phyloP scores from a whole-genome alignment of 495 filamentous ascomycete genomes.

The Mytilinidion resinicola region DNA sequence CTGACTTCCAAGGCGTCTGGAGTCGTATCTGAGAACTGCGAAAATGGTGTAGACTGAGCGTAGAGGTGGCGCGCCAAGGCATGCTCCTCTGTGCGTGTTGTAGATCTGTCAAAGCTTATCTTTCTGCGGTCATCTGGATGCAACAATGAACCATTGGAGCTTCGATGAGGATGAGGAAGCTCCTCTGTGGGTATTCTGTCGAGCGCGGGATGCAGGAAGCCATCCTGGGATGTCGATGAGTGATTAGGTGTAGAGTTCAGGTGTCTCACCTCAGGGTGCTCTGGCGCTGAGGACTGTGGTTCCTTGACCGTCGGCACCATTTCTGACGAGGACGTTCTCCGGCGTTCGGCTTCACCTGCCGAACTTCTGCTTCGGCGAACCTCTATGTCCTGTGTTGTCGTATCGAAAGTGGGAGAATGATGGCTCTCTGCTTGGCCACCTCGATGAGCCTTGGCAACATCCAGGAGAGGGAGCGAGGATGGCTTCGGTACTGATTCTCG shows the following conservation, averaged over 20 bases:
- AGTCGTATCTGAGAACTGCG: conserved; percentile 49
- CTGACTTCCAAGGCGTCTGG: conserved; percentile 53
- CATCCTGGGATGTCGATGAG: conserved; percentile 19
- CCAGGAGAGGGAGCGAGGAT: too few relatives aligned
- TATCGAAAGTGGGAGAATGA: neutral
- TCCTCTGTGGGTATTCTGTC: conserved; percentile 17
- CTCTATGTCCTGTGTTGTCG: neutral
- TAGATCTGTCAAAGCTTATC: conserved; percentile 24
- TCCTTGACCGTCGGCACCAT: conserved; percentile 3
- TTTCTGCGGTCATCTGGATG: conserved; percentile 18
- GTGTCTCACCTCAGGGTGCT: conserved; percentile 16
- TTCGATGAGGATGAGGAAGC: conserved; percentile 19
- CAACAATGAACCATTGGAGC: conserved; percentile 13
- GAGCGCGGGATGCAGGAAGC: conserved; percentile 3
- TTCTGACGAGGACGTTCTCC: conserved; percentile 8
- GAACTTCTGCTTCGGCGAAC: neutral
- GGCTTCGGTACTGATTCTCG: too few relatives aligned
- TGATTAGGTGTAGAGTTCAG: conserved; percentile 15
- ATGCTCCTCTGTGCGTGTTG: conserved; percentile 41
- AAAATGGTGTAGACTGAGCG: conserved; percentile 53
- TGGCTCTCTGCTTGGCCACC: too few relatives aligned
- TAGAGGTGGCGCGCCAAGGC: conserved; percentile 48
- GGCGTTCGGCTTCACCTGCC: neutral
- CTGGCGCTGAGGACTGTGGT: conserved; percentile 9
- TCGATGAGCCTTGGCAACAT: too few relatives aligned